phyloP scores from a whole-genome alignment of 805 yeast genomes.

The Deakozyma indianensis region DNA sequence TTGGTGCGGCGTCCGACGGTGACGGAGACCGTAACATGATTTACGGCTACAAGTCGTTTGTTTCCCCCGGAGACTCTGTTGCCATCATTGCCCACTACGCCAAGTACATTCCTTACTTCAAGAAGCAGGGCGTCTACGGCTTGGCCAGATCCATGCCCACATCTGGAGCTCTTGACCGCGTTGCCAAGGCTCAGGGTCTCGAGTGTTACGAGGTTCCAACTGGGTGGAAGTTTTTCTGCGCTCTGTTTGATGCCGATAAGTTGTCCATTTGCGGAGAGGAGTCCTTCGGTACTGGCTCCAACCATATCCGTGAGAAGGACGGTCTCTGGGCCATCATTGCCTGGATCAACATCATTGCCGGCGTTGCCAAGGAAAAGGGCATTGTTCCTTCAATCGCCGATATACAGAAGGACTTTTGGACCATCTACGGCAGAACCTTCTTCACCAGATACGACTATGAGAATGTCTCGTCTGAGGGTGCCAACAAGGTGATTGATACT shows the following conservation, averaged over 20 bases:
- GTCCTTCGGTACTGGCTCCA: constrained; percentile 94
- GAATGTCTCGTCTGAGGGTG: constrained; percentile 63
- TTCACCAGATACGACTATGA: constrained; percentile 94
- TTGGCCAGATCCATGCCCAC: constrained; percentile 98
- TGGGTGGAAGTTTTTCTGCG: constrained; percentile 98
- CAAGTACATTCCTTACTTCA: constrained; percentile 77
- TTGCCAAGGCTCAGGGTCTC: constrained; percentile 64
- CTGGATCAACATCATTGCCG: constrained; percentile 91
- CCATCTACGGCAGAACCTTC: constrained; percentile 87
- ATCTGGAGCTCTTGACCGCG: constrained; percentile 83
- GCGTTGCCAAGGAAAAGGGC: constrained; percentile 43
- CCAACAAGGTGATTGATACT: constrained; percentile 46
- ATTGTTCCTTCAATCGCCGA: constrained; percentile 59
- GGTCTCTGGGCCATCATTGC: constrained; percentile 97
- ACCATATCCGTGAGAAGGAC: constrained; percentile 94
- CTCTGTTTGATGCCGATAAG: constrained; percentile 83
- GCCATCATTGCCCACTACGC: constrained; percentile 96
- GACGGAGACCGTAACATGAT: constrained; percentile 99
- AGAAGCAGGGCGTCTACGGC: constrained; percentile 73
- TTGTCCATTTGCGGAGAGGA: constrained; percentile 97
- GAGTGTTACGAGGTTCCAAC: constrained; percentile 91
- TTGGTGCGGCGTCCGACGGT: constrained; percentile 99
- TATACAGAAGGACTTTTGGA: constrained; percentile 81
- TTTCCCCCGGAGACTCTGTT: constrained; percentile 96
- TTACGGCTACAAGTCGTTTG: constrained; percentile 88